Percentiles rank a stretch among this genome's conserved stretches.
phyloP scores from a whole-genome alignment of 108 stramenopile species.

The Skeletonema grethae region DNA sequence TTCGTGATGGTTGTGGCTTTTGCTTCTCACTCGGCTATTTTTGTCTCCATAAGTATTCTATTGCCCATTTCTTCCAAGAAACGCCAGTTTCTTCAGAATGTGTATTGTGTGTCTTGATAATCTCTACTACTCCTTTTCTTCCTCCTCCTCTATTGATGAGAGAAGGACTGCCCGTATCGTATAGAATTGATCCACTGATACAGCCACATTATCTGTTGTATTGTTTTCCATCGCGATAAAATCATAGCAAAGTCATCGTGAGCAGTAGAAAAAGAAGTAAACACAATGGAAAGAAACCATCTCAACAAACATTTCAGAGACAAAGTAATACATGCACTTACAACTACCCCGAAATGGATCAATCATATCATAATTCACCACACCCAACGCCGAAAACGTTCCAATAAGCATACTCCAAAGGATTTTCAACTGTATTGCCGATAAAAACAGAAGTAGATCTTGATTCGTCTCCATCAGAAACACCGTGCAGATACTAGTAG shows the following conservation, averaged over 20 bases:
- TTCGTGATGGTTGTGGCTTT: no score
- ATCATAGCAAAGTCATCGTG: background rate
- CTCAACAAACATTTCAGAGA: background rate
- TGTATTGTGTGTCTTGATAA: background rate
- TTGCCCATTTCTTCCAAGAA: no score
- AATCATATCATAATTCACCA: conserved; percentile 64
- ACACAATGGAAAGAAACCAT: background rate
- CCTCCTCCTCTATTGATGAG: conserved; percentile 38
- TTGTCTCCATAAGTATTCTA: no score
- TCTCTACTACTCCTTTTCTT: conserved; percentile 1
- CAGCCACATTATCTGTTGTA: conserved; percentile 31
- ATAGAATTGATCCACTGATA: conserved; percentile 65
- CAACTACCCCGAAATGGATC: conserved; percentile 56
- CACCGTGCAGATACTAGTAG: conserved; percentile 43
- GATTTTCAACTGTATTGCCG: conserved; percentile 64
- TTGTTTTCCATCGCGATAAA: conserved; percentile 3
- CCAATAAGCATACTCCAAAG: conserved; percentile 69
- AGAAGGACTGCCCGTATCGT: conserved; percentile 60
- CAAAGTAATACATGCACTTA: conserved; percentile 6
- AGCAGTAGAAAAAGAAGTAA: background rate
- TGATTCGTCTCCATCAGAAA: conserved; percentile 68
- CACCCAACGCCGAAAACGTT: conserved; percentile 62
- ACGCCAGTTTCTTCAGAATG: no score
- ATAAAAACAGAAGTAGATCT: conserved; percentile 62
- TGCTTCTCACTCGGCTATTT: no score